phyloP scores from a whole-genome alignment of 1,139 yeast genomes.

The Candida pseudoviswanathii region DNA sequence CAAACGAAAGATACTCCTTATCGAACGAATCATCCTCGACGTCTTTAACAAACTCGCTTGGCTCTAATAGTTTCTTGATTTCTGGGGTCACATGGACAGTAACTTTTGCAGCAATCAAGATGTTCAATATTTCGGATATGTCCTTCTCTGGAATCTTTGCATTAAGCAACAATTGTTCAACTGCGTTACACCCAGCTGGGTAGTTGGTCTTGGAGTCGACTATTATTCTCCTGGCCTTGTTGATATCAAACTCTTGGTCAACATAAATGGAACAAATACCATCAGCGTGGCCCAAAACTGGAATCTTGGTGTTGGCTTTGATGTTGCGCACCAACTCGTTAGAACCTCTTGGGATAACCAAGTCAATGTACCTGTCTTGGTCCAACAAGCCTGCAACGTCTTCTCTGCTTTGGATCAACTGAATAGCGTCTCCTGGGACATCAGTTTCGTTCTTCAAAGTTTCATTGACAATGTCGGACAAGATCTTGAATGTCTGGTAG shows the following conservation, averaged over 20 bases:
- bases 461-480: conserved; percentile 70
- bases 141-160: conserved; percentile 44
- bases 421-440: conserved; percentile 81
- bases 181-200: conserved; percentile 98
- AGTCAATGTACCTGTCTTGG: conserved; percentile 88
- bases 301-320: conserved; percentile 86
- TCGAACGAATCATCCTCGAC: conserved; percentile 67
- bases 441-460: conserved; percentile 59
- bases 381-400: conserved; percentile 82
- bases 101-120: conserved; percentile 66
- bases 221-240: conserved; percentile 71
- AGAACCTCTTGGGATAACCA: conserved; percentile 97
- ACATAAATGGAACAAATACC: conserved; percentile 91
- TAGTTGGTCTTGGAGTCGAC: conserved; percentile 93
- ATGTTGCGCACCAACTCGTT: conserved; percentile 85
- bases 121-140: conserved; percentile 45
- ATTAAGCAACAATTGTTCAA: conserved; percentile 79
- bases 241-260: conserved; percentile 72
- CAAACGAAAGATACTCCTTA: conserved; percentile 81
- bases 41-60: conserved; percentile 24
- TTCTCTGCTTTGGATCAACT: conserved; percentile 83
- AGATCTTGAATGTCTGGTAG: conserved; percentile 75
- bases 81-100: conserved; percentile 68
- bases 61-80: conserved; percentile 31
- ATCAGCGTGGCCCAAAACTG: conserved; percentile 98